Conservation (phyloP, 495 filamentous ascomycete genomes). For the Aspergillus haitiensis region DNA sequence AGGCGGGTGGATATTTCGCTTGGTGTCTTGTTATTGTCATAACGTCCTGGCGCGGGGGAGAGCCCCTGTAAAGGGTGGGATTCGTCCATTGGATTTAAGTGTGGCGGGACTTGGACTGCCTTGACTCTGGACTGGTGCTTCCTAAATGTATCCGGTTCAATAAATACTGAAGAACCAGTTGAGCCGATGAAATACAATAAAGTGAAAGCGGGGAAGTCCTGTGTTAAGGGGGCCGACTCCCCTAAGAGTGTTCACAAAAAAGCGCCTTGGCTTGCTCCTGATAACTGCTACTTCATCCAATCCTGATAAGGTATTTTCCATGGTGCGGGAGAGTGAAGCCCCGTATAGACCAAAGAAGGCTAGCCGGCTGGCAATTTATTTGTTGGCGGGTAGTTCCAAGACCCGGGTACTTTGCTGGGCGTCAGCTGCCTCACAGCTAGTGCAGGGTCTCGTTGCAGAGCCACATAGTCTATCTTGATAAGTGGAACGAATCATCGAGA, state of each 20-base stretch:
- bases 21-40: not conserved
- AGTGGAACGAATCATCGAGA: not conserved
- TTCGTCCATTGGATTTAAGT: constrained; percentile 1
- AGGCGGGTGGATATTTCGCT: not conserved
- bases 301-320: constrained; percentile 1
- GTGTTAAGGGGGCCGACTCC: not conserved
- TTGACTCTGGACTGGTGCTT: not conserved
- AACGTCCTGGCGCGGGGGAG: not conserved
- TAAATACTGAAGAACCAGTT: not conserved
- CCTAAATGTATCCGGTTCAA: not conserved
- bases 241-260: not conserved
- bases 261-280: constrained; percentile 3
- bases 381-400: not conserved
- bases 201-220: not conserved
- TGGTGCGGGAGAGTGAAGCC: not conserved
- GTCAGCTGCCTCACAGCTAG: not conserved
- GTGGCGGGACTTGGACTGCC: not conserved
- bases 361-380: not conserved
- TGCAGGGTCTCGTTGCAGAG: not conserved
- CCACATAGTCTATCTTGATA: not conserved
- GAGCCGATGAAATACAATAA: not conserved
- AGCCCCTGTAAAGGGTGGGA: not conserved
- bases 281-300: not conserved
- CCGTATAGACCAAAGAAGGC: not conserved
- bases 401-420: not conserved